Percentiles rank a stretch among this genome's conserved stretches.
These are phyloP conservation scores for Lachnellula occidentalis DNA, from an alignment of 2,329 filamentous ascomycete genomes.

Conservation along the genomic window DNA sequence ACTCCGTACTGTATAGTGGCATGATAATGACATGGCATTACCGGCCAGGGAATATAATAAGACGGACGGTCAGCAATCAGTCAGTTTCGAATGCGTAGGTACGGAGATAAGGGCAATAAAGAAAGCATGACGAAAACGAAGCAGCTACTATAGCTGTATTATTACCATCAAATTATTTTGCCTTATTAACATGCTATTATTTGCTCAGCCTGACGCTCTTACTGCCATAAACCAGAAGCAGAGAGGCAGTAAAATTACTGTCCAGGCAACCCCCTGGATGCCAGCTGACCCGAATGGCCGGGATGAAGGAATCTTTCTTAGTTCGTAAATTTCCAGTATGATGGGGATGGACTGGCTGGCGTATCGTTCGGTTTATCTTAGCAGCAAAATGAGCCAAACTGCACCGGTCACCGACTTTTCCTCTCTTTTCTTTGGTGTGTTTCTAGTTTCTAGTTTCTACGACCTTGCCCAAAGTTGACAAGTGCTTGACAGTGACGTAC, in stretches of 20 bases:
- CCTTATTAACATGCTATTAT: not conserved
- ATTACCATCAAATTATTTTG: not conserved
- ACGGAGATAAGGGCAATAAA: too few relatives aligned
- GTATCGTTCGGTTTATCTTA: not conserved
- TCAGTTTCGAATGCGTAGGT: not conserved
- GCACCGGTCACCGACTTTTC: not conserved
- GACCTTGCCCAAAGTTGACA: not conserved
- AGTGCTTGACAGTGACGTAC: not conserved
- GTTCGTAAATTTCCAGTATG: not conserved
- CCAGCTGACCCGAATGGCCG: slow-evolving; percentile 1
- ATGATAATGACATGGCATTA: too few relatives aligned
- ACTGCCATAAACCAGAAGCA: slow-evolving; percentile 2
- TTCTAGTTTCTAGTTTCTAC: too few relatives aligned
- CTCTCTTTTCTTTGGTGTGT: too few relatives aligned
- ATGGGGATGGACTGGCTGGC: too few relatives aligned
- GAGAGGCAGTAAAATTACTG: not conserved
- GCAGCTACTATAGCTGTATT: not conserved
- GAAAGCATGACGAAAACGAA: too few relatives aligned
- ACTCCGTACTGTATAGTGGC: too few relatives aligned
- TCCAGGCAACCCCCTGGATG: not conserved
- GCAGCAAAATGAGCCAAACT: not conserved
- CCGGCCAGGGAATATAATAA: not conserved
- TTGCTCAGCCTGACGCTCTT: not conserved
- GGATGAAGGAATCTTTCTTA: slow-evolving; percentile 3
- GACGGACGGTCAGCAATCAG: not conserved